Evolutionary conservation across 495 filamentous ascomycete genomes (phyloP).

Genomic region (Parachaetomium inaequale): DNA sequence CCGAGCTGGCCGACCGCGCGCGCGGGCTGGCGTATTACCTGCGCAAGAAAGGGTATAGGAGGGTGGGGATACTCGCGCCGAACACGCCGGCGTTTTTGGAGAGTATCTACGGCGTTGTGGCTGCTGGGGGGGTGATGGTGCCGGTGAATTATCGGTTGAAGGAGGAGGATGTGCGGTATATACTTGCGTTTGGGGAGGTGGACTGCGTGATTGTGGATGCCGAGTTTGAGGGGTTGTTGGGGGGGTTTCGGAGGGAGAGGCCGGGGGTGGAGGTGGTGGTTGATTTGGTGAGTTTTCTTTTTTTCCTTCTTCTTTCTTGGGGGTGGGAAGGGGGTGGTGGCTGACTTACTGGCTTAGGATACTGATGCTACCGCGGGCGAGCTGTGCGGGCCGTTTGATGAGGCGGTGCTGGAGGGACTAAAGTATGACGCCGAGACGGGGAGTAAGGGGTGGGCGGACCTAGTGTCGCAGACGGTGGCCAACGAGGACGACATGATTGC

Average conservation of each 20-base stretch:
- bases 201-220: conserved; percentile 85
- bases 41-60: conserved; percentile 62
- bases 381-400: conserved; percentile 75
- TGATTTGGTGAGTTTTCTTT: conserved; percentile 48
- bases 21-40: conserved; percentile 84
- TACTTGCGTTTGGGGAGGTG: conserved; percentile 78
- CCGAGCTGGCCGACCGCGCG: conserved; percentile 77
- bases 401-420: conserved; percentile 77
- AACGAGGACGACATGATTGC: conserved; percentile 80
- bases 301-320: neutral
- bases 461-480: conserved; percentile 57
- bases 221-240: conserved; percentile 70
- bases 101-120: conserved; percentile 81
- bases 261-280: conserved; percentile 66
- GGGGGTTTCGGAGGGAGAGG: conserved; percentile 55
- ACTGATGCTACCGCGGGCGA: conserved; percentile 73
- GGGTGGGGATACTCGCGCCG: conserved; percentile 75
- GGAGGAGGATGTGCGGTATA: conserved; percentile 81
- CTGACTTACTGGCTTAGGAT: conserved; percentile 49
- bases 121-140: conserved; percentile 74
- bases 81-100: conserved; percentile 96
- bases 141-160: conserved; percentile 90
- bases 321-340: neutral
- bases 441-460: conserved; percentile 68
- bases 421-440: conserved; percentile 61